Evolutionary conservation across 805 yeast species (phyloP).

Genomic region (Scheffersomyces amazonensis): DNA sequence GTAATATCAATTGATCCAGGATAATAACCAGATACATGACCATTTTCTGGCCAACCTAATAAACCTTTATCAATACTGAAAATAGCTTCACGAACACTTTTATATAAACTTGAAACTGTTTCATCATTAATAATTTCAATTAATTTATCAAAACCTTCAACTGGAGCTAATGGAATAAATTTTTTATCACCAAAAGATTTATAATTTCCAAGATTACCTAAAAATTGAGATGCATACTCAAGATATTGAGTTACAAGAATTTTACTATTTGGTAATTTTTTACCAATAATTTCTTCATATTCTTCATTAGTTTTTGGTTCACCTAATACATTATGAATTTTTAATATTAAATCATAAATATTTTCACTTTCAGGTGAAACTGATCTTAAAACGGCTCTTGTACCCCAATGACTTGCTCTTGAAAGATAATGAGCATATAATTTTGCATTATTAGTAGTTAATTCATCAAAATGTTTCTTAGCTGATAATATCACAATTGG

Average conservation of each 20-base stretch:
- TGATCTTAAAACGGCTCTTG: slow-evolving; percentile 74
- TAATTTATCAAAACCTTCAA: slow-evolving; percentile 44
- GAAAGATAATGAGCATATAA: slow-evolving; percentile 79
- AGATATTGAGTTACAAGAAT: slow-evolving; percentile 46
- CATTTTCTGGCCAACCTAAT: slow-evolving; percentile 76
- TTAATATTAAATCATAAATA: slow-evolving; percentile 67
- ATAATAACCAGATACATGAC: slow-evolving; percentile 76
- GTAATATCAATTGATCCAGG: slow-evolving; percentile 43
- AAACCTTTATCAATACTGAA: slow-evolving; percentile 49
- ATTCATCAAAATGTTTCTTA: slow-evolving; percentile 61
- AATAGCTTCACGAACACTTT: slow-evolving; percentile 44
- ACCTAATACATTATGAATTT: slow-evolving; percentile 49
- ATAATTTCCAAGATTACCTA: slow-evolving; percentile 73
- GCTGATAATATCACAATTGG: slow-evolving; percentile 54
- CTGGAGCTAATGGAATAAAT: slow-evolving; percentile 65
- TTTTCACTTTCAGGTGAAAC: slow-evolving; percentile 80
- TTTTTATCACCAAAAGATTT: slow-evolving; percentile 88
- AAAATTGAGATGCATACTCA: slow-evolving; percentile 73
- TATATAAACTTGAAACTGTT: slow-evolving; percentile 31
- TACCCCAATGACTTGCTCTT: slow-evolving; percentile 81
- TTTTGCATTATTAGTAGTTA: slow-evolving; percentile 56
- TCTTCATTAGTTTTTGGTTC: slow-evolving; percentile 40
- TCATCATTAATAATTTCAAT: slow-evolving; percentile 41
- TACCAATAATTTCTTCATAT: slow-evolving; percentile 23
- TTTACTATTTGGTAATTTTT: slow-evolving; percentile 25